These are phyloP conservation scores for Ailanthus altissimus DNA, from an alignment of 345 rosid species.

Conservation along the genomic window DNA sequence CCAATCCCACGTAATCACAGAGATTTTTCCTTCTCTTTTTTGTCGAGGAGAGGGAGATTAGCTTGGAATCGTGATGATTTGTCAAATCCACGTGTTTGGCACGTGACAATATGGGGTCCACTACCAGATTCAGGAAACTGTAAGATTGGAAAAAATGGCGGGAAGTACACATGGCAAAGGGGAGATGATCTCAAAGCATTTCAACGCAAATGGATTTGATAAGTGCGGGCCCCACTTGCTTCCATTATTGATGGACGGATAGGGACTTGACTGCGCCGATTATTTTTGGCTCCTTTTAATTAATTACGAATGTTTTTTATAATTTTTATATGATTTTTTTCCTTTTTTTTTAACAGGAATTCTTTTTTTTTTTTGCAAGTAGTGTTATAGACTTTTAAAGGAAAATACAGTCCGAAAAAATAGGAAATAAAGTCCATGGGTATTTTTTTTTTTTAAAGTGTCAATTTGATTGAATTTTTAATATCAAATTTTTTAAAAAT, in stretches of 20 bases:
- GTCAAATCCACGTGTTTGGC: not conserved
- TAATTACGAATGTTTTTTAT: too few relatives aligned
- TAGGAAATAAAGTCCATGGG: too few relatives aligned
- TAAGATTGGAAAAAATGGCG: not conserved
- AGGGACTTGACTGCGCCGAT: not conserved
- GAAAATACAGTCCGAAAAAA: too few relatives aligned
- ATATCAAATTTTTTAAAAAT: too few relatives aligned
- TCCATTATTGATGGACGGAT: not conserved
- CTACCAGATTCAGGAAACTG: not conserved
- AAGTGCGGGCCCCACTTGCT: not conserved
- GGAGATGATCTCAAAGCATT: not conserved
- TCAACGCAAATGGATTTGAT: not conserved
- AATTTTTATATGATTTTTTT: too few relatives aligned
- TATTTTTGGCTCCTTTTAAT: not conserved
- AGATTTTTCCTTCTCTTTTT: slow-evolving; percentile 4
- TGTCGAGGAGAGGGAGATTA: not conserved
- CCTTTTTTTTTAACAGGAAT: too few relatives aligned
- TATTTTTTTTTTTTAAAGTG: too few relatives aligned
- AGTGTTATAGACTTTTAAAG: too few relatives aligned
- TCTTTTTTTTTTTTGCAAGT: too few relatives aligned
- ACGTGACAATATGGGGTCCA: not conserved
- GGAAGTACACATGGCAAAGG: not conserved
- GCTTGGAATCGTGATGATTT: not conserved
- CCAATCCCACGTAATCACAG: slow-evolving; percentile 35
- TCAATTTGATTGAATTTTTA: too few relatives aligned